Percentiles rank a stretch among this genome's conserved stretches.
These are phyloP conservation scores for Macadamia integrifolia DNA, from an alignment of 164 flowering plant genomes.

Conservation along the genomic window DNA sequence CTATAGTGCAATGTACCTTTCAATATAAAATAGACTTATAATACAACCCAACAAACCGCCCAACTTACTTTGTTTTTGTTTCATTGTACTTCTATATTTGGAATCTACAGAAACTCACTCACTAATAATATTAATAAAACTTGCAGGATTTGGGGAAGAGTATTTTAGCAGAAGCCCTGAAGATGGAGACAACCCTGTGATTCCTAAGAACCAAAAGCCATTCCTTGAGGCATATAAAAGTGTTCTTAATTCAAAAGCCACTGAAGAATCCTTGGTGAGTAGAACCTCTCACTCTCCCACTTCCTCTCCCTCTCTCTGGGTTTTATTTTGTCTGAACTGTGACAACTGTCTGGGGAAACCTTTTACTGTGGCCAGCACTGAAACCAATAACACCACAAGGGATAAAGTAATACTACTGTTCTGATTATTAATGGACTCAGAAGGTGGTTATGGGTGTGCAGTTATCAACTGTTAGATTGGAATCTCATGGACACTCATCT, in stretches of 20 bases:
- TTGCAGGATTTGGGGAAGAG: constrained; percentile 64
- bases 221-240: constrained; percentile 54
- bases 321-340: too few relatives aligned
- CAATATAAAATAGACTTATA: background rate
- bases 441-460: too few relatives aligned
- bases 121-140: background rate
- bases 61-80: background rate
- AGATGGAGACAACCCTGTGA: constrained; percentile 18
- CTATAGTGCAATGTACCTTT: background rate
- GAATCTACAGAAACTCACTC: background rate
- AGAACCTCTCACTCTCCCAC: background rate
- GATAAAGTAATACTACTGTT: too few relatives aligned
- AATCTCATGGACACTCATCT: too few relatives aligned
- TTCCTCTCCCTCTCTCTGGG: background rate
- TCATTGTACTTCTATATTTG: background rate
- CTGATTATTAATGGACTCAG: too few relatives aligned
- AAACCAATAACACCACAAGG: too few relatives aligned
- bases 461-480: too few relatives aligned
- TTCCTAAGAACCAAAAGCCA: constrained; percentile 23
- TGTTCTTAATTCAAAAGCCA: constrained; percentile 49
- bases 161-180: constrained; percentile 24
- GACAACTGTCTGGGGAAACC: too few relatives aligned
- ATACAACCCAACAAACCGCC: constrained; percentile 2
- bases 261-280: constrained; percentile 68
- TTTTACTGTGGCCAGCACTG: too few relatives aligned